Conservation (phyloP, 371 early-diverging fungal genomes). For the Modicella reniformis region DNA sequence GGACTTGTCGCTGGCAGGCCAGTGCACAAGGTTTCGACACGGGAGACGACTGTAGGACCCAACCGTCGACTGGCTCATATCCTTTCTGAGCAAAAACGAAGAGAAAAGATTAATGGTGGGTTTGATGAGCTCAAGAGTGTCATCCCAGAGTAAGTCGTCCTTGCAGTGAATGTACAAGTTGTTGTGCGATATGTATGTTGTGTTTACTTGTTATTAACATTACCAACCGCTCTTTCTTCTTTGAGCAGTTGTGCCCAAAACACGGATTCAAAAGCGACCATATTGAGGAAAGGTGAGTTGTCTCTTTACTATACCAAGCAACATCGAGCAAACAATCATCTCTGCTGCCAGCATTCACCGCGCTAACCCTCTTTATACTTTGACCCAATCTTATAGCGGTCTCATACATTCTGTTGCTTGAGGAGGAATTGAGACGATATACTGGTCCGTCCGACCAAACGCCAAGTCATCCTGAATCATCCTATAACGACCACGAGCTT, state of each 20-base stretch:
- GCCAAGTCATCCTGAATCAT: background rate
- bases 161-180: too few species aligned
- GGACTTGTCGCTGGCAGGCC: background rate
- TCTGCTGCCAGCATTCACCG: background rate
- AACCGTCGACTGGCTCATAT: constrained; percentile 58
- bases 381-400: constrained; percentile 18
- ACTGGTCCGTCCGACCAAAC: constrained; percentile 23
- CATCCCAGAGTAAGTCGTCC: constrained; percentile 51
- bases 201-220: background rate
- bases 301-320: background rate
- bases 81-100: constrained; percentile 56
- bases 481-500: constrained; percentile 13
- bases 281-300: constrained; percentile 38
- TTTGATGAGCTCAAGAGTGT: constrained; percentile 58
- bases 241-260: constrained; percentile 42
- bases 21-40: constrained; percentile 15
- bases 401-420: constrained; percentile 41
- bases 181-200: too few species aligned
- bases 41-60: constrained; percentile 26
- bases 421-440: constrained; percentile 37
- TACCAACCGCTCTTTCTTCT: background rate
- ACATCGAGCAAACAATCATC: background rate
- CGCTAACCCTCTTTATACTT: background rate
- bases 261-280: constrained; percentile 49
- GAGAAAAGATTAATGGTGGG: constrained; percentile 59